Base-by-base conservation (phyloP, 805 yeast species). In the Zygotorulaspora danielsina region DNA sequence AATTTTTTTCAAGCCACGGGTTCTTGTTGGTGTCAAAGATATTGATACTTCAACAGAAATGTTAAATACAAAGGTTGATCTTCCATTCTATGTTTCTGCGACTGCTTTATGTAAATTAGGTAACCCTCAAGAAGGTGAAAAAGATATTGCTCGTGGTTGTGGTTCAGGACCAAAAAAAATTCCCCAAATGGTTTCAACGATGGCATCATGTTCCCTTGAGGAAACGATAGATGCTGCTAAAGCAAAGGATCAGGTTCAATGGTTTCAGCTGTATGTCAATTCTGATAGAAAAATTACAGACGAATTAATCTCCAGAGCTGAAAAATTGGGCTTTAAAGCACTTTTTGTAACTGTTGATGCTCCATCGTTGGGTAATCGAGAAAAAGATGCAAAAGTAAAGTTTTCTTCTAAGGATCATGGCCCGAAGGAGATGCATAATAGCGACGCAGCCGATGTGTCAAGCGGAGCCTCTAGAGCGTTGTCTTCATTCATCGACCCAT, bases 21-120 rank as follows among this genome's bases (percentile, higher is more conserved):
- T 90, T 11, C 67, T 89, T 39, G 86, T 88, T 11, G 87, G 90
- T 63, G 97, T 90, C 11, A 63, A 73, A n/a, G 62, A 73, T 20
- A 74, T 89, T 32, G 94, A 86, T 56, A 61, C 78, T 21, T 61
- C 81, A 8, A 81, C 95, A 7, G 71, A 76, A 5, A 76, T 90
- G 76, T 67, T 90, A 27, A 96, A 96, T n/a, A 56, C 76, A 13
- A 66, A 71, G 36, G 69, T 79, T 1, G 66, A 75, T 12, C 84
- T 79, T 10, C 97, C 97, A 11, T 87, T 90, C 60, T 90, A 89
- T 58, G 78, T 83, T 38, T 74, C 90, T 27, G 97, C 97, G 2
- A 86, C 97, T 5, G 97, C 97, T 0, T 70, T 88, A 46, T 96
- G 95, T 25, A 83, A 81, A 55, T 72, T 90, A 50, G 97, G 97